A percentile compares a stretch with the other conserved stretches of the same genome.
Evolutionary conservation across 805 yeast species (phyloP).

Genomic region (Huiozyma sinensis): DNA sequence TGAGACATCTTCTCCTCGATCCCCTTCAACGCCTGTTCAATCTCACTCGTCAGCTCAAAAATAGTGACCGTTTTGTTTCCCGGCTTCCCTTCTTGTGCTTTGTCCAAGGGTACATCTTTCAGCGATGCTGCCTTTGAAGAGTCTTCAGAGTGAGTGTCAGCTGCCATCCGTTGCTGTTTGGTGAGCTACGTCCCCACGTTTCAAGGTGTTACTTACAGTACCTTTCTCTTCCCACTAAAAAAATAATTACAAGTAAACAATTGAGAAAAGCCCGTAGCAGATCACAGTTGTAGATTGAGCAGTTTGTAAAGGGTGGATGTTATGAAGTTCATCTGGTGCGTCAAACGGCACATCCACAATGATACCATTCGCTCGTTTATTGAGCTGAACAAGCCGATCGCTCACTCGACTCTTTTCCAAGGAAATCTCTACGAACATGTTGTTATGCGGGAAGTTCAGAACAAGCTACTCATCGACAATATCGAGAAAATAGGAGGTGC

Average conservation of each 20-base stretch:
- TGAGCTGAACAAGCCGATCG: constrained; percentile 12
- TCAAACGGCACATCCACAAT: constrained; percentile 8
- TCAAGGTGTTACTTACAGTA: not conserved
- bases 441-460: constrained; percentile 22
- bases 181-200: not conserved
- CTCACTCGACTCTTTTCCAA: constrained; percentile 24
- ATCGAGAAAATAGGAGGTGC: constrained; percentile 24
- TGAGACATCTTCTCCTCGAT: constrained; percentile 9
- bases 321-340: not conserved
- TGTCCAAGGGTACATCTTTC: not conserved
- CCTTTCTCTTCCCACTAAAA: not conserved
- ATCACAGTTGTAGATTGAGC: not conserved
- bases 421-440: constrained; percentile 27
- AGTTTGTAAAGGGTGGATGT: not conserved
- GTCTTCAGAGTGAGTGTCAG: not conserved
- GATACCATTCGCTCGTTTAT: constrained; percentile 12
- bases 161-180: not conserved
- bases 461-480: constrained; percentile 17
- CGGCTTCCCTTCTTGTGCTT: not conserved
- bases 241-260: too few relatives aligned
- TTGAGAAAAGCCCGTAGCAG: too few relatives aligned
- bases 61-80: constrained; percentile 12
- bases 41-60: constrained; percentile 21
- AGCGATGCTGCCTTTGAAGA: too few relatives aligned
- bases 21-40: constrained; percentile 17